Evolutionary conservation across 176 grass and related monocot genomes (phyloP).

Genomic region (Saccharum officinarum): DNA sequence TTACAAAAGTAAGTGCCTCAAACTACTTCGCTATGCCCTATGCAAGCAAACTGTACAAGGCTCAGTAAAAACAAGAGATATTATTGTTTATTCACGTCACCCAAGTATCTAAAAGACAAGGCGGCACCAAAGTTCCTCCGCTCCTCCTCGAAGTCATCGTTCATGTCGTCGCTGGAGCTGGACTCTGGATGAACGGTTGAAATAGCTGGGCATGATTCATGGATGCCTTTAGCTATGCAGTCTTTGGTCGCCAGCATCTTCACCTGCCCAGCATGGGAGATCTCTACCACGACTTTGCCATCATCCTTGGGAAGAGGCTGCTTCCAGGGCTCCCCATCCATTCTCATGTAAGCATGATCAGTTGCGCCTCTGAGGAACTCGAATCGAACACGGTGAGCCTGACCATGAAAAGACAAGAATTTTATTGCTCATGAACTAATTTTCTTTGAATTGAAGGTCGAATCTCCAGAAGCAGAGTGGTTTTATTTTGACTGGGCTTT

Average conservation of each 20-base stretch:
- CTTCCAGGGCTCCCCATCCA: constrained; percentile 98
- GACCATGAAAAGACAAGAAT: constrained; percentile 6
- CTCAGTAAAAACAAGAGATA: constrained; percentile 9
- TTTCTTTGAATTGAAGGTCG: neutral
- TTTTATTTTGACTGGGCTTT: constrained; percentile 26
- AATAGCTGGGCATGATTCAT: constrained; percentile 19
- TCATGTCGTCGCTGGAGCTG: constrained; percentile 36
- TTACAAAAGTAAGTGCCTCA: constrained; percentile 16
- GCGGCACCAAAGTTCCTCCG: constrained; percentile 46
- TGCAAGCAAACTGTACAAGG: constrained; percentile 39
- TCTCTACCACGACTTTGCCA: constrained; percentile 79
- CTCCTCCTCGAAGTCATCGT: constrained; percentile 49
- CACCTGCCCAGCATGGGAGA: constrained; percentile 76
- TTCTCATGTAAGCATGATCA: constrained; percentile 88
- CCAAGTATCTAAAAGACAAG: constrained; percentile 47
- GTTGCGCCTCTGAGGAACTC: constrained; percentile 62
- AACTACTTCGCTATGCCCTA: constrained; percentile 42
- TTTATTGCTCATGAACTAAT: neutral
- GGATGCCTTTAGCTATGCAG: constrained; percentile 66
- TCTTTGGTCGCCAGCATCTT: constrained; percentile 74
- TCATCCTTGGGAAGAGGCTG: constrained; percentile 76
- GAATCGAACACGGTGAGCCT: constrained; percentile 81
- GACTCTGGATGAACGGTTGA: constrained; percentile 33
- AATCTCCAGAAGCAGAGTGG: neutral
- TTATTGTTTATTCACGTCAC: constrained; percentile 41